Conservation (phyloP, 495 filamentous ascomycete species). For the Penicillium paxilli region DNA sequence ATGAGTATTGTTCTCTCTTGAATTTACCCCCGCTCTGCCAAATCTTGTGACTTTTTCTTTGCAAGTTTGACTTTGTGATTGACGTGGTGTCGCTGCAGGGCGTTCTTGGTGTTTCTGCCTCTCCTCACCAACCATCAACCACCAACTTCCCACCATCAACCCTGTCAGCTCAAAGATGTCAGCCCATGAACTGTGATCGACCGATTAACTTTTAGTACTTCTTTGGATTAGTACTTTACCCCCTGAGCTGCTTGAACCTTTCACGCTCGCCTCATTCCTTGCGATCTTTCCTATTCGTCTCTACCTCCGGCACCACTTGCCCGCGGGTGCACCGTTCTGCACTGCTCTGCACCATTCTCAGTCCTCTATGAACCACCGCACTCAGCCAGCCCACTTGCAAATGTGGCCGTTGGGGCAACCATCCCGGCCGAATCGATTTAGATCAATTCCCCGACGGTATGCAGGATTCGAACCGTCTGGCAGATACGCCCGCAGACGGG, state of each 20-base stretch:
- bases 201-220: not conserved
- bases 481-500: not conserved
- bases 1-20: not conserved
- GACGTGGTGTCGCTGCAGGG: not conserved
- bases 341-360: not conserved
- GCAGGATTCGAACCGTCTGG: not conserved
- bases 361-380: not conserved
- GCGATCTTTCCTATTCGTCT: not conserved
- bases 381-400: slow-evolving; percentile 12
- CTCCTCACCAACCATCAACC: not conserved
- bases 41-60: not conserved
- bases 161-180: not conserved
- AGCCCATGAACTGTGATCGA: not conserved
- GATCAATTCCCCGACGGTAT: not conserved
- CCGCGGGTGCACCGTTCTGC: not conserved
- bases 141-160: not conserved
- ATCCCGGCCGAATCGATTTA: not conserved
- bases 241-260: not conserved
- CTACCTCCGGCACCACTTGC: slow-evolving; percentile 4
- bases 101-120: too few species aligned
- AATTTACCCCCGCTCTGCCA: not conserved
- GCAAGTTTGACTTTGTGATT: not conserved
- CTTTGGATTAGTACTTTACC: too few species aligned
- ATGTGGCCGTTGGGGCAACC: slow-evolving; percentile 6
- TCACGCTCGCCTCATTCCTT: not conserved